A percentile compares a stretch with the other conserved stretches of the same genome.
These are phyloP conservation scores for Chrysochromulina tobinii DNA, from an alignment of 78 protist genomes.

Conservation along the genomic window DNA sequence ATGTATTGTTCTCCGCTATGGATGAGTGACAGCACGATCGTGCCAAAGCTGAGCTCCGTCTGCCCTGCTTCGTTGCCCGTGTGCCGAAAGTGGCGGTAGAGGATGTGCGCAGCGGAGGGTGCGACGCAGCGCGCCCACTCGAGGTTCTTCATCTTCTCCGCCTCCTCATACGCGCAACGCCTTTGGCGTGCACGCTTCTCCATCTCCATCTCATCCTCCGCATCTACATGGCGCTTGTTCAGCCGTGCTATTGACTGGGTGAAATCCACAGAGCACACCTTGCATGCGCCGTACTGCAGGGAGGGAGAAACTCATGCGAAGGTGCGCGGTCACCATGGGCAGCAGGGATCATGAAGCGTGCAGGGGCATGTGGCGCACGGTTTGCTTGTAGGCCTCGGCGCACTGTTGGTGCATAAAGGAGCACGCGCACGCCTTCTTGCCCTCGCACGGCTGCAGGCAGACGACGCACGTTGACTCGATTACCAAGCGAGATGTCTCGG, in stretches of 20 bases:
- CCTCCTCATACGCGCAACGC: neutral
- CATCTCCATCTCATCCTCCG: neutral
- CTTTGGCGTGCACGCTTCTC: neutral
- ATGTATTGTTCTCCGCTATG: neutral
- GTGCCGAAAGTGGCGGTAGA: neutral
- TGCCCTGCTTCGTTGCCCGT: neutral
- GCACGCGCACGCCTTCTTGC: neutral
- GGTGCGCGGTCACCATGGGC: too few species aligned
- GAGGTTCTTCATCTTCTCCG: neutral
- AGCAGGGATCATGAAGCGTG: too few species aligned
- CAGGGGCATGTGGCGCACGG: neutral
- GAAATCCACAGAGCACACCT: neutral
- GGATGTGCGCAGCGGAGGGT: slow-evolving; percentile 2
- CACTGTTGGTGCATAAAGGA: neutral
- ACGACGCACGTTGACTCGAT: neutral
- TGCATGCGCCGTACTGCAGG: neutral
- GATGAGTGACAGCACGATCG: neutral
- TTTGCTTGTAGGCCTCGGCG: neutral
- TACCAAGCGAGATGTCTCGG: neutral
- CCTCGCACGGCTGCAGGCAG: neutral
- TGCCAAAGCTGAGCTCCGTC: neutral
- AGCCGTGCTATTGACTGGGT: too few species aligned
- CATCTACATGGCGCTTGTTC: too few species aligned
- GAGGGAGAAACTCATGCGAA: too few species aligned
- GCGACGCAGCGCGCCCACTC: slow-evolving; percentile 1